Percentiles rank a stretch among this genome's conserved stretches.
phyloP scores from a whole-genome alignment of 352 stramenopile species.

The Globisporangium heterothallicum region DNA sequence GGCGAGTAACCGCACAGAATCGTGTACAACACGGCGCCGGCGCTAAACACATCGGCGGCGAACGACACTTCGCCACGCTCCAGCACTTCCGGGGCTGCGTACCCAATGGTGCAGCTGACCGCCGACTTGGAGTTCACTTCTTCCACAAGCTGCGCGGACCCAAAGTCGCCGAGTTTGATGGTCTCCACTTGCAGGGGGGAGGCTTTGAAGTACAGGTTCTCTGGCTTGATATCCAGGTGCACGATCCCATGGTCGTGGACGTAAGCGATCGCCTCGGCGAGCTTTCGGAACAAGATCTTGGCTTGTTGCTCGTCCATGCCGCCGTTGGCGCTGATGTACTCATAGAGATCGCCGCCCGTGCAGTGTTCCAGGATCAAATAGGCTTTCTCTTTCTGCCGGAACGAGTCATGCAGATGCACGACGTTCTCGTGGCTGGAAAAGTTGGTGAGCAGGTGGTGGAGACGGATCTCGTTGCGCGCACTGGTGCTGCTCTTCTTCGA shows the following conservation, averaged over 20 bases:
- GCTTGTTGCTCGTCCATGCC: slow-evolving; percentile 40
- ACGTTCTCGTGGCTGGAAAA: slow-evolving; percentile 64
- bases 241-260: slow-evolving; percentile 58
- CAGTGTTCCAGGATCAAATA: slow-evolving; percentile 71
- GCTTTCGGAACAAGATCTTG: slow-evolving; percentile 45
- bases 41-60: slow-evolving; percentile 75
- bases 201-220: slow-evolving; percentile 73
- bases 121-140: slow-evolving; percentile 32
- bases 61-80: slow-evolving; percentile 38
- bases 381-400: slow-evolving; percentile 51
- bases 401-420: slow-evolving; percentile 56
- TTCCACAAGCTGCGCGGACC: slow-evolving; percentile 37
- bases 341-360: slow-evolving; percentile 51
- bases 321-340: slow-evolving; percentile 51
- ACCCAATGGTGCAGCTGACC: slow-evolving; percentile 69
- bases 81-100: slow-evolving; percentile 67
- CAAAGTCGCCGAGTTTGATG: slow-evolving; percentile 74
- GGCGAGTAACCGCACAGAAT: slow-evolving; percentile 61
- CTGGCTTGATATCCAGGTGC: slow-evolving; percentile 77
- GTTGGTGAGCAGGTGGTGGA: slow-evolving; percentile 69
- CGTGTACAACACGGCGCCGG: slow-evolving; percentile 63
- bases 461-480: slow-evolving; percentile 56
- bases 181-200: slow-evolving; percentile 37
- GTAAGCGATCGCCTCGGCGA: slow-evolving; percentile 42
- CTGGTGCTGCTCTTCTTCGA: slow-evolving; percentile 38